phyloP scores from a whole-genome alignment of 192 early-diverging fungal species.

The Piromyces finnis region DNA sequence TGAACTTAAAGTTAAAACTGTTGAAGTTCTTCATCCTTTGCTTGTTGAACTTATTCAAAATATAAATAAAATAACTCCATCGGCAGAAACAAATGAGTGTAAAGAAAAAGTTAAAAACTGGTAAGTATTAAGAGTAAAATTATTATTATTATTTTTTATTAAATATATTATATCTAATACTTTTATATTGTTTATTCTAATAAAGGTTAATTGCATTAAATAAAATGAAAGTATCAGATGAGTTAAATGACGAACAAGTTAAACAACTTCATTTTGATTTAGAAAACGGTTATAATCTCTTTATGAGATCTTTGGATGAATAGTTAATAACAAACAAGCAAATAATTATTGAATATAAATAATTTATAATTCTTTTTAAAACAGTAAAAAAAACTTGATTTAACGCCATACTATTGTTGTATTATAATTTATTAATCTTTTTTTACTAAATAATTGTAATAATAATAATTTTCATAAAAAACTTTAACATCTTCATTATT shows the following conservation, averaged over 20 bases:
- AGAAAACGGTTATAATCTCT: background rate
- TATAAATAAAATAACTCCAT: background rate
- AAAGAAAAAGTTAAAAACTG: background rate
- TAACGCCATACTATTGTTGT: too few relatives aligned
- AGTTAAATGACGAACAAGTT: background rate
- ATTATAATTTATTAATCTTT: too few relatives aligned
- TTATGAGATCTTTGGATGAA: background rate
- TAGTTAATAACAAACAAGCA: too few relatives aligned
- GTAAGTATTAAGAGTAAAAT: background rate
- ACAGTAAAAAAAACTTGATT: too few relatives aligned
- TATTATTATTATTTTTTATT: too few relatives aligned
- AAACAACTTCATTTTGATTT: background rate
- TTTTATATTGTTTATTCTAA: too few relatives aligned
- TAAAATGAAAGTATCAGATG: background rate
- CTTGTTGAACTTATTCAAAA: background rate
- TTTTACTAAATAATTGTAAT: too few relatives aligned
- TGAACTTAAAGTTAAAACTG: background rate
- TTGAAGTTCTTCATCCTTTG: background rate
- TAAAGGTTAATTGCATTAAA: background rate
- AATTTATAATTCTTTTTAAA: too few relatives aligned
- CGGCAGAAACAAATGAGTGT: background rate
- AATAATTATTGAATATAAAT: too few relatives aligned
- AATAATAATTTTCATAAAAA: too few relatives aligned
- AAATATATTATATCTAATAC: too few relatives aligned
- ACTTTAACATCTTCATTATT: too few relatives aligned